Percentiles rank a stretch among this genome's conserved stretches.
Conservation (phyloP, 805 yeast species). For the Lipomyces chichibuensis region DNA sequence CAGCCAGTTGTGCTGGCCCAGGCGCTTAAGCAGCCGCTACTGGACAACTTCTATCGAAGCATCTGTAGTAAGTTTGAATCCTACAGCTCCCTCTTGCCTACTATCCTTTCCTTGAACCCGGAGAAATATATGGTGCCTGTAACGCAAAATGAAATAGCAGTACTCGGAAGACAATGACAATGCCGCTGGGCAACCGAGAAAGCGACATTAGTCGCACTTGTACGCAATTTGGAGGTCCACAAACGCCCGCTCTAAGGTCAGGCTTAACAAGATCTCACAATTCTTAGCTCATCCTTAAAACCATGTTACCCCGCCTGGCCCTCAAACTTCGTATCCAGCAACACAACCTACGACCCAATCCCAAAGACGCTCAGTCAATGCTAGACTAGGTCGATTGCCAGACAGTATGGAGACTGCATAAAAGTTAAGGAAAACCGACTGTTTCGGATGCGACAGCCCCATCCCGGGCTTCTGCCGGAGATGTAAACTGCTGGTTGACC, state of each 20-base stretch:
- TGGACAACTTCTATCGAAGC: no score
- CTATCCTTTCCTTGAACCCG: no score
- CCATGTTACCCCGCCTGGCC: conserved; percentile 56
- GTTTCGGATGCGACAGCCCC: conserved; percentile 65
- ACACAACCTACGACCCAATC: conserved; percentile 62
- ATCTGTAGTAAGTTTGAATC: no score
- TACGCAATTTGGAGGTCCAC: conserved; percentile 67
- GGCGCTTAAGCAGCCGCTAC: no score
- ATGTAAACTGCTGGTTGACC: conserved; percentile 60
- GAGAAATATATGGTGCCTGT: no score
- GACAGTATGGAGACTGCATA: conserved; percentile 53
- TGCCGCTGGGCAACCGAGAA: conserved; percentile 40
- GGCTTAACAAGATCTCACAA: conserved; percentile 68
- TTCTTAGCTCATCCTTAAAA: conserved; percentile 78
- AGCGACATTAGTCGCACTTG: conserved; percentile 71
- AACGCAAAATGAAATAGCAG: no score
- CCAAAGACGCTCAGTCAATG: conserved; percentile 64
- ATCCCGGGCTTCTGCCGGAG: conserved; percentile 73
- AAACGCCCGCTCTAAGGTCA: conserved; percentile 59
- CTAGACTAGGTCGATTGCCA: conserved; percentile 58
- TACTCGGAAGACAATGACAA: no score
- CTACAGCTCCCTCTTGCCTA: no score
- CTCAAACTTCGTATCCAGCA: conserved; percentile 59
- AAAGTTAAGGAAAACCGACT: conserved; percentile 52
- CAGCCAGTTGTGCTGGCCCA: no score